Conservation (phyloP, 352 stramenopile genomes). For the Pythium rishiriense region DNA sequence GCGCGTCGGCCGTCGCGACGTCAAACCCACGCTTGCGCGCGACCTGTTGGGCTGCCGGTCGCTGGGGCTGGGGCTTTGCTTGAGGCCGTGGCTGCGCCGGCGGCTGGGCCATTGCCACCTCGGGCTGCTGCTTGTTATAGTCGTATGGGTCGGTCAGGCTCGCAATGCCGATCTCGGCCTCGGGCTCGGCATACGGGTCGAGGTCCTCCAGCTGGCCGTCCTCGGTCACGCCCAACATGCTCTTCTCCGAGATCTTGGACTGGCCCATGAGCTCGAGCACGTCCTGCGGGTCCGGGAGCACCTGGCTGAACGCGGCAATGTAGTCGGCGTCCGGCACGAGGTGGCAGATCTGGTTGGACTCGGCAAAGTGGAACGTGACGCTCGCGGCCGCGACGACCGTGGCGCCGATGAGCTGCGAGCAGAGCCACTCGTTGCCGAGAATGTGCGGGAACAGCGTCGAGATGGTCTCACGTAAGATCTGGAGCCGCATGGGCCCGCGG, state of each 20-base stretch:
- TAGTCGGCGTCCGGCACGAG: slow-evolving; percentile 41
- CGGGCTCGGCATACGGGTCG: slow-evolving; percentile 2
- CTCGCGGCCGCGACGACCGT: slow-evolving; percentile 25
- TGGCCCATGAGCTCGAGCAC: slow-evolving; percentile 35
- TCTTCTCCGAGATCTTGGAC: slow-evolving; percentile 34
- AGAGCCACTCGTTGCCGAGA: slow-evolving; percentile 37
- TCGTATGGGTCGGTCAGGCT: neutral
- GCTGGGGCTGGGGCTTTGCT: neutral
- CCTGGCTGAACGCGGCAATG: slow-evolving; percentile 30
- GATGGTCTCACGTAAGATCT: slow-evolving; percentile 47
- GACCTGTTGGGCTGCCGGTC: neutral
- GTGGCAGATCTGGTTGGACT: slow-evolving; percentile 25
- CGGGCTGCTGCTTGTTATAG: neutral
- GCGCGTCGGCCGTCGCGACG: neutral
- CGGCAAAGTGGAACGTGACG: slow-evolving; percentile 42
- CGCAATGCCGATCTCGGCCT: neutral
- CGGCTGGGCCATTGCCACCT: neutral
- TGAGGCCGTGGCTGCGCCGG: neutral
- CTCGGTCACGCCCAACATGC: slow-evolving; percentile 24
- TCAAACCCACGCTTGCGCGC: neutral
- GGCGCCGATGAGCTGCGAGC: slow-evolving; percentile 38
- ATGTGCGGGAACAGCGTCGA: slow-evolving; percentile 43
- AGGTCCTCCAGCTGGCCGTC: slow-evolving; percentile 7
- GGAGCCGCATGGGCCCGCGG: slow-evolving; percentile 31
- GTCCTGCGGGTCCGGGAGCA: slow-evolving; percentile 35